phyloP scores from a whole-genome alignment of 2,329 filamentous ascomycete species.

The Didymella glomerata region DNA sequence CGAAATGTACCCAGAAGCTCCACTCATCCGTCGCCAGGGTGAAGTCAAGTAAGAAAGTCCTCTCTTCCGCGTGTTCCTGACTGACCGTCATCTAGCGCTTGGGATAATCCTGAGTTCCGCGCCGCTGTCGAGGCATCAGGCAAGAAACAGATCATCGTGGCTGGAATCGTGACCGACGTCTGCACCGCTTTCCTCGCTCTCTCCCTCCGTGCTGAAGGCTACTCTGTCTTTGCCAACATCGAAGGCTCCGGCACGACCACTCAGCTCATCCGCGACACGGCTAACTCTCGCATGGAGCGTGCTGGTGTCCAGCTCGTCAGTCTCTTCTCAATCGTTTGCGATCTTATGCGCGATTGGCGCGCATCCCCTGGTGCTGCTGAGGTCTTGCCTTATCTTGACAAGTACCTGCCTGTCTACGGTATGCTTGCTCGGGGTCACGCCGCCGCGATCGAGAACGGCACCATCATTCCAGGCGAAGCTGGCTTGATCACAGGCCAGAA shows the following conservation, averaged over 20 bases:
- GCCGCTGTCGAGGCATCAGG: constrained; percentile 70
- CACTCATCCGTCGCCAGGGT: constrained; percentile 72
- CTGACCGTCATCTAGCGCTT: constrained; percentile 58
- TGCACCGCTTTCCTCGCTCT: constrained; percentile 78
- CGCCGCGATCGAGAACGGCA: constrained; percentile 68
- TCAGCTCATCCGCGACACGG: constrained; percentile 66
- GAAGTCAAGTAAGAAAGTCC: constrained; percentile 65
- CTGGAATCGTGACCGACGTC: constrained; percentile 77
- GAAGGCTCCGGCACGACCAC: constrained; percentile 75
- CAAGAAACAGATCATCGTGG: constrained; percentile 75
- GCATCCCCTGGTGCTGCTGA: constrained; percentile 60
- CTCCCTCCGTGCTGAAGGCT: constrained; percentile 74
- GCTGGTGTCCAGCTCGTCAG: constrained; percentile 72
- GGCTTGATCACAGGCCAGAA: constrained; percentile 35
- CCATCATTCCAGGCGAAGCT: constrained; percentile 64
- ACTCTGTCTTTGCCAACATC: constrained; percentile 76
- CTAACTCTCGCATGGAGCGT: constrained; percentile 71
- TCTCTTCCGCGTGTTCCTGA: too few species aligned
- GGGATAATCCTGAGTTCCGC: constrained; percentile 76
- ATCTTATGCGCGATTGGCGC: constrained; percentile 77
- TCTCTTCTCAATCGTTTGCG: constrained; percentile 70
- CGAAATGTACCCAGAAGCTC: constrained; percentile 71
- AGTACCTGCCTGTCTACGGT: constrained; percentile 71
- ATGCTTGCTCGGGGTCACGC: constrained; percentile 69
- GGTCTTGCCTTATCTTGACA: constrained; percentile 70